phyloP scores from a whole-genome alignment of 148 eudicot genomes.

The Cornus controversa region DNA sequence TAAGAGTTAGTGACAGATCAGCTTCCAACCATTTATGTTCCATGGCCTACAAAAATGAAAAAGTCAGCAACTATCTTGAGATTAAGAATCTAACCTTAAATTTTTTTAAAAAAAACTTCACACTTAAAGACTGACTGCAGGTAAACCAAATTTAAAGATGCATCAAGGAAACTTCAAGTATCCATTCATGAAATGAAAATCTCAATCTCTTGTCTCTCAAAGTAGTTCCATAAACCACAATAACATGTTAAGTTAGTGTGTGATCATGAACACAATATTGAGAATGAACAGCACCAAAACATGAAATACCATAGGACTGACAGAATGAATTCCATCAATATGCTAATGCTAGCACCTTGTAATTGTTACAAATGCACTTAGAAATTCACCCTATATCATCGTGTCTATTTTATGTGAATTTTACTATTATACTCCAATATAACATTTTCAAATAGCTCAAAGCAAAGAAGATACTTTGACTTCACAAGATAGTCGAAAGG shows the following conservation, averaged over 20 bases:
- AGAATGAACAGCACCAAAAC: too few species aligned
- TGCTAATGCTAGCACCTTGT: not conserved
- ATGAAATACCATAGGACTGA: too few species aligned
- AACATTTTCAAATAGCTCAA: not conserved
- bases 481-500: too few species aligned
- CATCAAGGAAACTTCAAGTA: not conserved
- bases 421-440: too few species aligned
- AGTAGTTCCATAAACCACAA: not conserved
- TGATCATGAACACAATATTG: not conserved
- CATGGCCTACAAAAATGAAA: not conserved
- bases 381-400: too few species aligned
- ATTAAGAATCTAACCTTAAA: too few species aligned
- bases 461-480: not conserved
- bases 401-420: too few species aligned
- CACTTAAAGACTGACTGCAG: too few species aligned
- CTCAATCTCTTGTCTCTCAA: not conserved
- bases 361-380: not conserved
- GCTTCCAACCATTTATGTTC: not conserved
- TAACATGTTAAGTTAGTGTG: not conserved
- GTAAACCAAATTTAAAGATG: not conserved
- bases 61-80: not conserved
- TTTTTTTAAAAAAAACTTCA: too few species aligned
- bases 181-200: not conserved
- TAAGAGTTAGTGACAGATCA: not conserved
- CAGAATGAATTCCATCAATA: too few species aligned